Percentiles rank a stretch among this genome's conserved stretches.
phyloP scores from a whole-genome alignment of 768 basidiomycete genomes.

The Lactifluus piperatus region DNA sequence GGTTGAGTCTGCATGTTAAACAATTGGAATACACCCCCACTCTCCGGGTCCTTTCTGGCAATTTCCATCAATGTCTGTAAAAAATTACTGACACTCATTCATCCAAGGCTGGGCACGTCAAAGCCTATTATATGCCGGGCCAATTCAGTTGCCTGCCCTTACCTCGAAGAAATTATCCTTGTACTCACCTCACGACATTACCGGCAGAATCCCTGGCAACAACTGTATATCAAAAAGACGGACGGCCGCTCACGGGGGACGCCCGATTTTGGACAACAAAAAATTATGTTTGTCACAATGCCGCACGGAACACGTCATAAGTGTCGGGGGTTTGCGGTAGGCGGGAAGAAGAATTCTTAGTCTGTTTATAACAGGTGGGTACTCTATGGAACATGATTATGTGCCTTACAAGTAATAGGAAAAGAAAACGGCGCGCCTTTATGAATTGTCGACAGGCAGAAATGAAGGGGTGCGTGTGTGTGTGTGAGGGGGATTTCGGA shows the following conservation, averaged over 20 bases:
- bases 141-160: slow-evolving; percentile 5
- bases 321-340: background rate
- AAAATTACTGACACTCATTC: background rate
- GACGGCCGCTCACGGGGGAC: background rate
- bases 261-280: background rate
- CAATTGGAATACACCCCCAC: background rate
- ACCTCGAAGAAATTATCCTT: background rate
- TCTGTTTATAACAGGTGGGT: background rate
- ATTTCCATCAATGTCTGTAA: slow-evolving; percentile 4
- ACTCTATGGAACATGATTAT: background rate
- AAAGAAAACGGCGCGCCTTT: background rate
- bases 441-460: background rate
- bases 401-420: background rate
- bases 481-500: no score
- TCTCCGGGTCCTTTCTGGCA: background rate
- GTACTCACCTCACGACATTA: slow-evolving; percentile 4
- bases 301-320: background rate
- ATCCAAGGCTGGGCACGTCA: slow-evolving; percentile 6
- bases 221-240: background rate
- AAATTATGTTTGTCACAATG: background rate
- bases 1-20: no score
- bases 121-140: slow-evolving; percentile 3
- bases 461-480: no score
- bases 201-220: background rate
- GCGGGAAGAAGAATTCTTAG: background rate